Base-by-base conservation (phyloP, 2,329 filamentous ascomycete genomes). In the Lachnellula willkommii region DNA sequence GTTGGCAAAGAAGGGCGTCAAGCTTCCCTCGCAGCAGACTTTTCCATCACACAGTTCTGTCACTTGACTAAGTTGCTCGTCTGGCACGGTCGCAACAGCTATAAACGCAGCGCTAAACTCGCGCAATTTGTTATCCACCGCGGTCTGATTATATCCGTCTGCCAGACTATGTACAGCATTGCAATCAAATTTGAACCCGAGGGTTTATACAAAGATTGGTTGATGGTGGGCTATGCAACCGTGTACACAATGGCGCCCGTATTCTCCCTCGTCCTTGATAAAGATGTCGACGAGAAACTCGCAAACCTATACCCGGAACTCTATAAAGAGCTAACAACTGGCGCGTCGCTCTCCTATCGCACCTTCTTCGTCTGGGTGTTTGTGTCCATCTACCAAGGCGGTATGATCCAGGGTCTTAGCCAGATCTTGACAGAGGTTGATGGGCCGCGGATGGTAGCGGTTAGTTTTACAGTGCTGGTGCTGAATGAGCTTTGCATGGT, bases 121-220 rank as follows among this genome's bases (percentile, higher is more conserved):
- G 91, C 90, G 0, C 95, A 97, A 71, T 99, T 99, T 72, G 93
- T 99, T 66, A 99, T 99, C 66, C 95, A 99, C 70, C 88, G 94
- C 66, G 94, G 94, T 50, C 77, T 99, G 46, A 96, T 99, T 67
- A 95, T 99, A 68, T 87, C 84, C 53, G 91, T 97, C 28, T 96
- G 92, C 66, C 94, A 99, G 75, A 97, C 94, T 0, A 91, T 99
- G 80, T 99, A 93, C 77, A 95, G 89, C 70, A 95, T 97, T 59
- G 92, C 93, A 5, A 87, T 90, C 56, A 83, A 88, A 58, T 96
- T 96, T 69, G 90, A 96, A 70, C 95, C 94, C 0, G 90, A 95
- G 65, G 94, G 93, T 32, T 77, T 99, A 8, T 99, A 97, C 78
- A 90, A 87, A 73, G 90, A 97, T 70, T 99, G 93, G 92, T 82